Base-by-base conservation (phyloP, 805 yeast genomes). In the Metschnikowia sp. region DNA sequence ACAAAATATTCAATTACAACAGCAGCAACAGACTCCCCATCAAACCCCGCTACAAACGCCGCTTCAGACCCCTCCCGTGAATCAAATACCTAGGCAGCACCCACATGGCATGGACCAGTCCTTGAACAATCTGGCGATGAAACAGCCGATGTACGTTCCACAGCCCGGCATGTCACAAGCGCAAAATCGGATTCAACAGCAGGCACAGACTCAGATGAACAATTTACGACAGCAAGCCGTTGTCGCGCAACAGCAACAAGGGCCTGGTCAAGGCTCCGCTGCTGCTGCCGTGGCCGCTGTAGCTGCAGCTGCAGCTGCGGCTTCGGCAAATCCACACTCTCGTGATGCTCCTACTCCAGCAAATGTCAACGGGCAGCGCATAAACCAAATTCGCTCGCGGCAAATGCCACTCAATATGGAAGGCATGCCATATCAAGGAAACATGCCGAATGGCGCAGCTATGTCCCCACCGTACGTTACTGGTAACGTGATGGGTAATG, bases 191-290 rank as follows among this genome's bases (percentile, higher is more conserved):
- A 67, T 67, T 36, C 78, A 74, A 49, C 76, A 72, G 50, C 76
- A 68, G 45, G 76, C 79, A 4, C 81, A 76, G 56, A 65, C 62
- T 37, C 81, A 76, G 59, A 74, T 76, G 81, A 75, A 72, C 55
- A 75, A 68, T 50, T 60, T 74, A 47, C 70, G 80, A 41, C 82
- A 72, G 51, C 80, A 72, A 54, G 70, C 63, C 13, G 70, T 55
- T 3, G 71, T 58, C 11, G 62, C 60, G 18, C 72, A 58, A 32
- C 66, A 57, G 39, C 51, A 50, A 4, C 46, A 37, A 15, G 26
- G 30, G 10, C 32, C 9, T 19, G 52, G 44, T 22, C 52, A 40
- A 11, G 53, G 46, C 3, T 44, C 53, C 3, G 46, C 52, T 10
- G 50, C 52, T 4, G 55, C 52, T 2, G 52, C 47, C 1, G 51